Evolutionary conservation across 1,139 yeast species (phyloP).

Genomic region (Wickerhamomyces sp.): DNA sequence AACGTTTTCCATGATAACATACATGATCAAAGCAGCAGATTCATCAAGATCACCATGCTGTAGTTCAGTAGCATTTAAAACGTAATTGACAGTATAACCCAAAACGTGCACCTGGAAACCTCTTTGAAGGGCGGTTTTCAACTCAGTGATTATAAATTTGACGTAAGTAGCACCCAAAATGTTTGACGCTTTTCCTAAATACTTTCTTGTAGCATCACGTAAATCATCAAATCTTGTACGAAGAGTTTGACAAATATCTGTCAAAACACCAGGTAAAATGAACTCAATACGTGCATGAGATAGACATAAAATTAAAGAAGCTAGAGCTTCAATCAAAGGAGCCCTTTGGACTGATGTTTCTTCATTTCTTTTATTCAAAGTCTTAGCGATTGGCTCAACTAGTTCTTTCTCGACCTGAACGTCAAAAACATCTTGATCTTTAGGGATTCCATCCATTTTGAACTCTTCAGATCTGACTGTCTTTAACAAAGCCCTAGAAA

Average conservation of each 20-base stretch:
- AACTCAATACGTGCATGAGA: slow-evolving; percentile 50
- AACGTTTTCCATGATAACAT: slow-evolving; percentile 83
- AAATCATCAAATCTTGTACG: slow-evolving; percentile 84
- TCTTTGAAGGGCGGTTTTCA: slow-evolving; percentile 72
- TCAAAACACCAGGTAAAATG: slow-evolving; percentile 76
- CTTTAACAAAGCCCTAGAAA: slow-evolving; percentile 49
- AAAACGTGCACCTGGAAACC: slow-evolving; percentile 95
- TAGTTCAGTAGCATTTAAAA: slow-evolving; percentile 54
- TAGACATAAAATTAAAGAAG: slow-evolving; percentile 64
- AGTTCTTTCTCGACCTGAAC: slow-evolving; percentile 52
- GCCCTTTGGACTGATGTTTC: slow-evolving; percentile 74
- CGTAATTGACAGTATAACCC: slow-evolving; percentile 78
- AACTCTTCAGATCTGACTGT: slow-evolving; percentile 24
- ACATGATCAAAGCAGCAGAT: slow-evolving; percentile 56
- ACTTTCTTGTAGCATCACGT: slow-evolving; percentile 81
- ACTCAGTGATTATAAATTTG: slow-evolving; percentile 69
- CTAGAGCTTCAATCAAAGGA: slow-evolving; percentile 78
- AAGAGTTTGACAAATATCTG: slow-evolving; percentile 82
- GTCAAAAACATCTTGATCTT: slow-evolving; percentile 44
- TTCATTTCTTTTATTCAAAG: slow-evolving; percentile 63
- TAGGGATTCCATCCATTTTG: slow-evolving; percentile 29
- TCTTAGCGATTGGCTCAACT: slow-evolving; percentile 56
- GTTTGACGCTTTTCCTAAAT: slow-evolving; percentile 59
- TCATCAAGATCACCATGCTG: slow-evolving; percentile 75
- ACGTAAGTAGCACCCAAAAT: slow-evolving; percentile 73